phyloP scores from a whole-genome alignment of 1,139 yeast species.

The Hansenula sp. region DNA sequence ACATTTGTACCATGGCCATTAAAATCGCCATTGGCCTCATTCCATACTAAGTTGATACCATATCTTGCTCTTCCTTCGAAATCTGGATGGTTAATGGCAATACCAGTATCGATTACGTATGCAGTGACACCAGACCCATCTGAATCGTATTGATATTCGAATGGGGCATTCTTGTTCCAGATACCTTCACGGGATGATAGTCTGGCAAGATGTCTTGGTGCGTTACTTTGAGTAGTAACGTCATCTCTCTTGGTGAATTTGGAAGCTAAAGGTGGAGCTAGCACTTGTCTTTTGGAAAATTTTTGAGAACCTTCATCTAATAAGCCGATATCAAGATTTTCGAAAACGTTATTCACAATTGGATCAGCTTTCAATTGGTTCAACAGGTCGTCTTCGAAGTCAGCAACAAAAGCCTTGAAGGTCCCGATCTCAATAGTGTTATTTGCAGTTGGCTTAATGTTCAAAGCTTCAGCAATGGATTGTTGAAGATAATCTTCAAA shows the following conservation, averaged over 20 bases:
- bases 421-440: conserved; percentile 30
- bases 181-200: conserved; percentile 46
- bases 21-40: conserved; percentile 56
- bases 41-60: conserved; percentile 56
- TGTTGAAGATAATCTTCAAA: neutral
- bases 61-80: conserved; percentile 57
- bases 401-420: conserved; percentile 57
- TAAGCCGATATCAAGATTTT: conserved; percentile 41
- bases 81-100: conserved; percentile 54
- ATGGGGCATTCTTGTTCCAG: conserved; percentile 57
- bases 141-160: conserved; percentile 39
- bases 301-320: neutral
- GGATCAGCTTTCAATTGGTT: conserved; percentile 41
- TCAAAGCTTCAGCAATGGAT: too few species aligned
- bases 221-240: conserved; percentile 44
- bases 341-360: conserved; percentile 51
- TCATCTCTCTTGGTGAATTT: conserved; percentile 27
- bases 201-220: conserved; percentile 68
- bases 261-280: conserved; percentile 3
- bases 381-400: conserved; percentile 43
- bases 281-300: too few species aligned
- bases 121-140: conserved; percentile 58
- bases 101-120: conserved; percentile 79
- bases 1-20: conserved; percentile 87
- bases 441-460: neutral